A percentile compares a stretch with the other conserved stretches of the same genome.
Conservation (phyloP, 139 green algal species). For the Zygnema cylindricum region DNA sequence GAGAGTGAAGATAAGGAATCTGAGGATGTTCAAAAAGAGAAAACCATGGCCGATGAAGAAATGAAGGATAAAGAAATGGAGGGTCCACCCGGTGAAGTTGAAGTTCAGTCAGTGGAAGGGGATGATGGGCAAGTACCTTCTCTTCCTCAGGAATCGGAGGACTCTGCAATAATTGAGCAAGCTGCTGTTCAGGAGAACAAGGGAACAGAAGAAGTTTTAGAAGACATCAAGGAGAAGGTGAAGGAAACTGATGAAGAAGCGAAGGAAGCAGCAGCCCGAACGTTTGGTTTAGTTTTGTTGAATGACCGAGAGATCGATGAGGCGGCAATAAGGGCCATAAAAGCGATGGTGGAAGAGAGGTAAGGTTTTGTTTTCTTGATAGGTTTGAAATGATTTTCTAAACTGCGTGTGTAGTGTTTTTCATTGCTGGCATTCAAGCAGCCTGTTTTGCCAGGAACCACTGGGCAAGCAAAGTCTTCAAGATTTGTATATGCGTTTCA, state of each 20-base stretch:
- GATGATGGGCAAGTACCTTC: neutral
- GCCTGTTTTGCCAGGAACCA: neutral
- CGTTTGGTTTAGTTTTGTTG: conserved; percentile 2
- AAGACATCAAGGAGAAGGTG: conserved; percentile 46
- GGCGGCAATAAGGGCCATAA: conserved; percentile 35
- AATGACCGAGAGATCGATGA: conserved; percentile 43
- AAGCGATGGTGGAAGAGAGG: conserved; percentile 53
- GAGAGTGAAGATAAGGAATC: no score
- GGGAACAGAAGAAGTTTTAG: conserved; percentile 11
- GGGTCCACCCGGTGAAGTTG: neutral
- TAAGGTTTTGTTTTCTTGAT: conserved; percentile 25
- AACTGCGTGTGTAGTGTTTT: neutral
- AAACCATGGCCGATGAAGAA: no score
- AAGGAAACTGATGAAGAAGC: conserved; percentile 12
- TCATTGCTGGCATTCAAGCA: no score
- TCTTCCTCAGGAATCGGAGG: neutral
- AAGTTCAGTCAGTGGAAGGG: neutral
- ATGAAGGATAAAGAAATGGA: neutral
- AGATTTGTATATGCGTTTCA: neutral
- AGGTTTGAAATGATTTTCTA: neutral
- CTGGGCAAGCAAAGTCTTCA: neutral
- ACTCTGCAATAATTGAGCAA: neutral
- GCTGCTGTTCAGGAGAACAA: neutral
- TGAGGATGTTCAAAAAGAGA: no score
- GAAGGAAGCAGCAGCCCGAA: conserved; percentile 27